A percentile compares a stretch with the other conserved stretches of the same genome.
Conservation (phyloP, 768 basidiomycete genomes). For the Amanita rubescens region DNA sequence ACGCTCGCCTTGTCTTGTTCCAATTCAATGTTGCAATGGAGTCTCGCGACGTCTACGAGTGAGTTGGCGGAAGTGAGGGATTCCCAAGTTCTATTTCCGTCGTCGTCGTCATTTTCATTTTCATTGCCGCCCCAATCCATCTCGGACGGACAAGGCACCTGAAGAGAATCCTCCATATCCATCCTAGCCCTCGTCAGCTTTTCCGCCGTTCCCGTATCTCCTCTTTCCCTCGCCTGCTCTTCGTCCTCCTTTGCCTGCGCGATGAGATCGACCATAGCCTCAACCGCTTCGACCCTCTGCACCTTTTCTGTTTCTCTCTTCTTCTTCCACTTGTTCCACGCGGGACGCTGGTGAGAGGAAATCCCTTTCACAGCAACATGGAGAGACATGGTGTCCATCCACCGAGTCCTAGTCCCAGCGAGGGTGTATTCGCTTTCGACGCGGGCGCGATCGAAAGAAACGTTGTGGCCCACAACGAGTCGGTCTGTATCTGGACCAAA, state of each 20-base stretch:
- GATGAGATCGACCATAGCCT: slow-evolving; percentile 40
- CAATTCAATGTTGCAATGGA: slow-evolving; percentile 78
- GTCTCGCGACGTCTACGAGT: slow-evolving; percentile 82
- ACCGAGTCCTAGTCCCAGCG: slow-evolving; percentile 61
- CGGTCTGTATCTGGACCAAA: slow-evolving; percentile 45
- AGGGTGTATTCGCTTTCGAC: slow-evolving; percentile 79
- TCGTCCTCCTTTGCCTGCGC: slow-evolving; percentile 39
- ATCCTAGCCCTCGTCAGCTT: slow-evolving; percentile 29
- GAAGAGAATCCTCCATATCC: slow-evolving; percentile 29
- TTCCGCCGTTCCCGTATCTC: slow-evolving; percentile 36
- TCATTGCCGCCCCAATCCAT: no score
- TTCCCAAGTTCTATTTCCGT: slow-evolving; percentile 71
- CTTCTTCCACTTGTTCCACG: slow-evolving; percentile 86
- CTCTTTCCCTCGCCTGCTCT: slow-evolving; percentile 33
- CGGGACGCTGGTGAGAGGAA: slow-evolving; percentile 88
- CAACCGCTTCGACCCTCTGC: slow-evolving; percentile 55
- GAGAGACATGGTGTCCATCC: slow-evolving; percentile 90
- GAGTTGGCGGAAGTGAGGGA: slow-evolving; percentile 90
- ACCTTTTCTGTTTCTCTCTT: slow-evolving; percentile 47
- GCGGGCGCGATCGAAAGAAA: slow-evolving; percentile 87
- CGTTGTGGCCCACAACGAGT: slow-evolving; percentile 88
- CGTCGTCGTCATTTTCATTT: slow-evolving; percentile 26
- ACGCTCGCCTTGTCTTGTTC: neutral
- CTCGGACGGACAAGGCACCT: slow-evolving; percentile 13
- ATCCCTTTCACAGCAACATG: slow-evolving; percentile 94